phyloP scores from a whole-genome alignment of 257 asterid species.

The Nicotiana undulata region DNA sequence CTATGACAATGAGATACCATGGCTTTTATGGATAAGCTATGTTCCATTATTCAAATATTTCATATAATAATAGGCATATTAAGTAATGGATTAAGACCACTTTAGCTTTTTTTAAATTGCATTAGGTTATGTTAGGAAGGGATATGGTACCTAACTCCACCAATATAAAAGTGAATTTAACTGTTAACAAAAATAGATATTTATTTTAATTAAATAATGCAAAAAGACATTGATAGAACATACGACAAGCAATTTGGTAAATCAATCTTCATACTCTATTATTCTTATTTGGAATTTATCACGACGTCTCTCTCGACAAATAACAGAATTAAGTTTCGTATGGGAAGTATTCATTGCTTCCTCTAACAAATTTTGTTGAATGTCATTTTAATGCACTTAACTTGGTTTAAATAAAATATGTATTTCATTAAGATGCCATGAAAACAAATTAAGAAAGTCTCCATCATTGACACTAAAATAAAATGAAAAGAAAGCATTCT shows the following conservation, averaged over 20 bases:
- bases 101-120: background rate
- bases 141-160: background rate
- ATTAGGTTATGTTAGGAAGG: background rate
- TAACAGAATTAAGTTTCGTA: too few relatives aligned
- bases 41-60: background rate
- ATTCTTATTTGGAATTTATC: too few relatives aligned
- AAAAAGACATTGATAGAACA: too few relatives aligned
- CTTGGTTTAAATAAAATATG: background rate
- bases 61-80: background rate
- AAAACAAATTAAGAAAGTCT: background rate
- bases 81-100: background rate
- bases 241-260: too few relatives aligned
- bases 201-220: background rate
- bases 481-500: background rate
- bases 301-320: too few relatives aligned
- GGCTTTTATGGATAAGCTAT: too few relatives aligned
- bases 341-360: too few relatives aligned
- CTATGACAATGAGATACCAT: background rate
- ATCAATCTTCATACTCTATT: too few relatives aligned
- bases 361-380: too few relatives aligned
- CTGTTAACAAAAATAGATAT: too few relatives aligned
- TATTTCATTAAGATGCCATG: too few relatives aligned
- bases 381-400: background rate
- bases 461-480: background rate
- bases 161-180: too few relatives aligned